Base-by-base conservation (phyloP, 441 rosid species). In the Euphorbia schlechtendalii region DNA sequence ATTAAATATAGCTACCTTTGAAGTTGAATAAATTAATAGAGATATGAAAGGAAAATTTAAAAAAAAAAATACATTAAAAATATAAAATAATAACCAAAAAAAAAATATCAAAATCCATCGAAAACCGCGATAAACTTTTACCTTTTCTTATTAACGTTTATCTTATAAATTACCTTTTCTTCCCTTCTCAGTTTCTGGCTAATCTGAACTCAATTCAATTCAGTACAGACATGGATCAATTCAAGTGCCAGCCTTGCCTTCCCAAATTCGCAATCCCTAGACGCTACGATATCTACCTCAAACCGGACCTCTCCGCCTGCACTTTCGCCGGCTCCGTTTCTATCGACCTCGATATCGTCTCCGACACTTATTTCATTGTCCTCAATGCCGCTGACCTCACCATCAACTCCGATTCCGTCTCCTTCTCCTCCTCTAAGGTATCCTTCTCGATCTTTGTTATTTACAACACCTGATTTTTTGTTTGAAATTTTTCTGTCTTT, bases 301-400 rank as follows among this genome's bases (percentile, higher is more conserved):
- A 66, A 56, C 97, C 97, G 20, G 96, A 94, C 77, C 96, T 90
- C 63, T 25, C 66, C 59, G 78, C 82, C 58, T 94, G 99, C 77
- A 86, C 73, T 30, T 90, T 89, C 83, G 28, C 77, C 53, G 99
- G 97, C 58, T 68, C 78, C 24, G 88, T 87, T 49, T n/a, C 85
- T 13, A 63, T 90, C 74, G 83, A 78, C 71, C 66, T 93, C 36
- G 86, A 85, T 54, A 55, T 94, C 59, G 84, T 87, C 59, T 67
- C 78, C 2, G 69, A 52, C 51, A 89, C 97, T 71, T 72, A 76
- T 49, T 90, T 78, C 84, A 72, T 94, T 72, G 97, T 94, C 71
- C 93, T 94, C 18, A 94, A 94, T 77, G 97, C 96, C 3, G 96
- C 94, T 68, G 97, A 94, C 17, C 88, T 94, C 68, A 58, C 85